phyloP scores from a whole-genome alignment of 2,329 filamentous ascomycete species.

The Aotearoamyces nothofagi region DNA sequence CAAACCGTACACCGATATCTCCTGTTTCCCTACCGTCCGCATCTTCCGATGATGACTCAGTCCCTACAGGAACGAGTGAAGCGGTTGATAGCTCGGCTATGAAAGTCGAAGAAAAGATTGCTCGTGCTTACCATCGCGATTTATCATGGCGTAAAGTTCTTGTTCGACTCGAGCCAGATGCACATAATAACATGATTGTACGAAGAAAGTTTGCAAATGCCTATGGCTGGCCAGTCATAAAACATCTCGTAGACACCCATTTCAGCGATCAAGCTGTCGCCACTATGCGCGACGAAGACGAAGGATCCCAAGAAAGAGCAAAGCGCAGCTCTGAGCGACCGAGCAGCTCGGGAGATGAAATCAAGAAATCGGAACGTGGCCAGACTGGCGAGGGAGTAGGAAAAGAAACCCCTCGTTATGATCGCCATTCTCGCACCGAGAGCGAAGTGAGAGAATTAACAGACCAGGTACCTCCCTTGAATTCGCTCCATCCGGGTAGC shows the following conservation, averaged over 20 bases:
- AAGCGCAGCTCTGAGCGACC: slow-evolving; percentile 40
- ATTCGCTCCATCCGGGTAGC: slow-evolving; percentile 5
- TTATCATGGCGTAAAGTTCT: slow-evolving; percentile 94
- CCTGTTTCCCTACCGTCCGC: slow-evolving; percentile 23
- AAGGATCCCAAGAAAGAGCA: slow-evolving; percentile 53
- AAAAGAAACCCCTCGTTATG: slow-evolving; percentile 5
- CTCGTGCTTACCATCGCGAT: slow-evolving; percentile 81
- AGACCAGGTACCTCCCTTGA: slow-evolving; percentile 19
- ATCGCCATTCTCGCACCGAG: slow-evolving; percentile 23
- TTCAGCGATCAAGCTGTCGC: slow-evolving; percentile 64
- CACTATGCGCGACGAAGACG: slow-evolving; percentile 49
- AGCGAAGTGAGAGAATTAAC: slow-evolving; percentile 31
- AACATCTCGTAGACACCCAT: slow-evolving; percentile 89
- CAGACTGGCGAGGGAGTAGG: too few species aligned
- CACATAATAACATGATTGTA: slow-evolving; percentile 97
- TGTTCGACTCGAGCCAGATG: slow-evolving; percentile 88
- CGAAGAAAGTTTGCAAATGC: slow-evolving; percentile 94
- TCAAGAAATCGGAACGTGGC: slow-evolving; percentile 7
- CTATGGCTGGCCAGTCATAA: slow-evolving; percentile 92
- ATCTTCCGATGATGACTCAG: slow-evolving; percentile 35
- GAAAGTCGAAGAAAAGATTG: slow-evolving; percentile 96
- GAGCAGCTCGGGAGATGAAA: slow-evolving; percentile 42
- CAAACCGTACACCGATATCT: slow-evolving; percentile 11
- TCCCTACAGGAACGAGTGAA: slow-evolving; percentile 28
- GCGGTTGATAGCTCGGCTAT: slow-evolving; percentile 50